Evolutionary conservation across 2,329 filamentous ascomycete genomes (phyloP).

Genomic region (Claviceps capensis): DNA sequence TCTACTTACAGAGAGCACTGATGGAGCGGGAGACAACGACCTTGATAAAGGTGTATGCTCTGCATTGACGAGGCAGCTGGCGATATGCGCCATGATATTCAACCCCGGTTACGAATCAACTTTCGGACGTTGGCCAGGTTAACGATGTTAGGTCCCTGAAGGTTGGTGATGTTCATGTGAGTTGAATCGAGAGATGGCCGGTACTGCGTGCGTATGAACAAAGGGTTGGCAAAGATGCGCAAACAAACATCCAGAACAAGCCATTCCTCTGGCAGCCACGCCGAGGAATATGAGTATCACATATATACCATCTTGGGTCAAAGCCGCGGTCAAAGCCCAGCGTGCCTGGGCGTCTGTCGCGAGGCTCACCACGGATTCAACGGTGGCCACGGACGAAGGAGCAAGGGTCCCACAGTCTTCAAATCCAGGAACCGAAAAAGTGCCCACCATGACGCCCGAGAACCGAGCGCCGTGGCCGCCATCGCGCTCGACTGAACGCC

Average conservation of each 20-base stretch:
- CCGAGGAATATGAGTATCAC: background rate
- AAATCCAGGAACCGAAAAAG: background rate
- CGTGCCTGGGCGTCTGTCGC: background rate
- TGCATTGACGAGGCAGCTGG: conserved; percentile 39
- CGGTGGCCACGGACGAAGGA: background rate
- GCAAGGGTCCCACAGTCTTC: conserved; percentile 1
- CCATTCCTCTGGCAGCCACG: background rate
- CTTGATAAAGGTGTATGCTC: conserved; percentile 38
- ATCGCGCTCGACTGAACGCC: background rate
- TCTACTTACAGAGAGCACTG: conserved; percentile 29
- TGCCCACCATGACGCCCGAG: conserved; percentile 2
- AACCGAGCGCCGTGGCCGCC: conserved; percentile 3
- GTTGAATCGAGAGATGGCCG: background rate
- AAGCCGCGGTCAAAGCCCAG: background rate
- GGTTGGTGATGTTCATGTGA: background rate
- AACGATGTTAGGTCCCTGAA: background rate
- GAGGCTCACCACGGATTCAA: conserved; percentile 1
- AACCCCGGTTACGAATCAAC: background rate
- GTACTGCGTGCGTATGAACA: background rate
- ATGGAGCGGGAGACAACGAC: conserved; percentile 30
- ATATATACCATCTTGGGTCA: background rate
- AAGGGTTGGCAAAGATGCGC: background rate
- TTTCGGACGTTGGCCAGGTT: background rate
- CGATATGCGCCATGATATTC: conserved; percentile 45
- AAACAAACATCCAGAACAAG: background rate